Evolutionary conservation across 2,329 filamentous ascomycete species (phyloP).

Genomic region (Sarocladium strictum): DNA sequence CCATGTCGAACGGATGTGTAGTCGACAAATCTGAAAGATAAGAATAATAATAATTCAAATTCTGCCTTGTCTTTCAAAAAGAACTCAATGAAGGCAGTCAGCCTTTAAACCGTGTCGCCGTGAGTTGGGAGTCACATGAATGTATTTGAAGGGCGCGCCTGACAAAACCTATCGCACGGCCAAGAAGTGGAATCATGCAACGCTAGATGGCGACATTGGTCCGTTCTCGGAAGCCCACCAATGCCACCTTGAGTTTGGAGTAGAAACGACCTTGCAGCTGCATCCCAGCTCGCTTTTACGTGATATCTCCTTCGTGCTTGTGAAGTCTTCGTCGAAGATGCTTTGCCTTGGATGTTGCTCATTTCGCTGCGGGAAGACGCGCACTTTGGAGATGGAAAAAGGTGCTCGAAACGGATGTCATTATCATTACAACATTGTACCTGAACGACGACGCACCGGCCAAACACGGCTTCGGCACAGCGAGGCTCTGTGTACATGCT

Average conservation of each 20-base stretch:
- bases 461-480: not conserved
- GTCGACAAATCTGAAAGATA: too few species aligned
- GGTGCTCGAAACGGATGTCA: not conserved
- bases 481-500: not conserved
- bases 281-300: not conserved
- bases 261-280: not conserved
- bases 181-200: conserved; percentile 1
- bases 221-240: conserved; percentile 7
- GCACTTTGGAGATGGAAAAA: too few species aligned
- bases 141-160: conserved; percentile 1
- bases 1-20: not conserved
- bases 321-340: too few species aligned
- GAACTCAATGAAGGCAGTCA: not conserved
- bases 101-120: not conserved
- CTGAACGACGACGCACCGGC: not conserved
- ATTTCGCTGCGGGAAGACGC: not conserved
- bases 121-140: not conserved
- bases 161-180: not conserved
- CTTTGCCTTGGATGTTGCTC: not conserved
- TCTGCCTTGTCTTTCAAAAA: not conserved
- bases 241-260: not conserved
- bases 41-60: too few species aligned
- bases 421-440: conserved; percentile 6
- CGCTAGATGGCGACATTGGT: not conserved
- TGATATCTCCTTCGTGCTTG: not conserved